Evolutionary conservation across 2,329 filamentous ascomycete species (phyloP).

Genomic region (Parafenestella ontariensis): DNA sequence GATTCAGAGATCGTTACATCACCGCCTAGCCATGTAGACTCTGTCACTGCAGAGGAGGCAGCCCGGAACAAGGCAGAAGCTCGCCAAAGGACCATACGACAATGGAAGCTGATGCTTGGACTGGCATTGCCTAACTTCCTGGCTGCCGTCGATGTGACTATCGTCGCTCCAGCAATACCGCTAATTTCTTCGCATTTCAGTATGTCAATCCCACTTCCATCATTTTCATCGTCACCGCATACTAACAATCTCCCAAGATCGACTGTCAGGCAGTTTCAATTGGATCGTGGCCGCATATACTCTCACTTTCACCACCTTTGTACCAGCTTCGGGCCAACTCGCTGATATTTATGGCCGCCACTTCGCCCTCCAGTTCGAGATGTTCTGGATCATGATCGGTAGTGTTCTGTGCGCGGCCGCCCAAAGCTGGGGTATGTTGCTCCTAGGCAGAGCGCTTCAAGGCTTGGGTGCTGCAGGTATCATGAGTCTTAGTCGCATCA

Average conservation of each 20-base stretch:
- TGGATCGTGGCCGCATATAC: conserved; percentile 76
- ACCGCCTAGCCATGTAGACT: conserved; percentile 10
- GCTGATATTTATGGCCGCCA: conserved; percentile 71
- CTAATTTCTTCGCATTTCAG: conserved; percentile 71
- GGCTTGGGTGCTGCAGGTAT: conserved; percentile 68
- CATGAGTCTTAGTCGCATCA: conserved; percentile 65
- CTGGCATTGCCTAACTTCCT: conserved; percentile 67
- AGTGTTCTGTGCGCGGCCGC: conserved; percentile 68
- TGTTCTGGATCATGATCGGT: conserved; percentile 62
- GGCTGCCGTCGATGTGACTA: conserved; percentile 69
- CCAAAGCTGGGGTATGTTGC: conserved; percentile 64
- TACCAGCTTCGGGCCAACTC: conserved; percentile 70
- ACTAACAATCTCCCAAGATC: conserved; percentile 43
- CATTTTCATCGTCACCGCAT: background rate
- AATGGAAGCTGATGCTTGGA: conserved; percentile 66
- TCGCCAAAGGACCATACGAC: conserved; percentile 51
- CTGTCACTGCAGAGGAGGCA: conserved; percentile 17
- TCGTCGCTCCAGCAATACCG: conserved; percentile 66
- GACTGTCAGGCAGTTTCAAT: conserved; percentile 60
- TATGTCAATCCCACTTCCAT: conserved; percentile 40
- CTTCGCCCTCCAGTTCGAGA: conserved; percentile 62
- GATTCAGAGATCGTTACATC: background rate
- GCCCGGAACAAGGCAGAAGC: conserved; percentile 18
- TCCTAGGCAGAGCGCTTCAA: conserved; percentile 69
- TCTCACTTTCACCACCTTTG: conserved; percentile 70